These are phyloP conservation scores for Blastocrithidia nonstop DNA, from an alignment of 208 protist genomes.

Conservation along the genomic window DNA sequence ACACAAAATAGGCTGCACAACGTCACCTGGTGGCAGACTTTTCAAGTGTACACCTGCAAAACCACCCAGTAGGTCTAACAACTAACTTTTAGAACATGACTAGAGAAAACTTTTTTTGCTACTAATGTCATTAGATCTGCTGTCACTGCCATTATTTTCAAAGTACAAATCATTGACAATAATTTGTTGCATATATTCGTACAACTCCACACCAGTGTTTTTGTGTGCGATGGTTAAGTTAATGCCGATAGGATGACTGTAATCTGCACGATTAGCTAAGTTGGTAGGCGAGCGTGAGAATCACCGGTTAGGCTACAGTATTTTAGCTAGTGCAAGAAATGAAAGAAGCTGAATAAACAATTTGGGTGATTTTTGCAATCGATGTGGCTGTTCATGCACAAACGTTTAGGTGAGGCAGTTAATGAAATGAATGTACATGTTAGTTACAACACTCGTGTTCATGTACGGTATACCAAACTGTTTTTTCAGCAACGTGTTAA, in stretches of 20 bases:
- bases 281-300: slow-evolving; percentile 41
- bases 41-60: slow-evolving; percentile 29
- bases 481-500: slow-evolving; percentile 24
- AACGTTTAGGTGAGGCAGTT: slow-evolving; percentile 39
- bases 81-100: slow-evolving; percentile 15
- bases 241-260: slow-evolving; percentile 47
- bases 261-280: slow-evolving; percentile 65
- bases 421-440: slow-evolving; percentile 49
- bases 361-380: slow-evolving; percentile 28
- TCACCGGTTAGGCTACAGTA: slow-evolving; percentile 80
- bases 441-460: slow-evolving; percentile 32
- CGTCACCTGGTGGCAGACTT: slow-evolving; percentile 17
- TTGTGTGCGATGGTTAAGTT: slow-evolving; percentile 36
- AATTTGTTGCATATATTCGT: slow-evolving; percentile 34
- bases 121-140: not conserved
- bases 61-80: slow-evolving; percentile 51
- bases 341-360: slow-evolving; percentile 55
- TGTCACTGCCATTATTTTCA: not conserved
- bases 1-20: slow-evolving; percentile 20
- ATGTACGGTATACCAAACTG: slow-evolving; percentile 62
- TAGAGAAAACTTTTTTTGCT: slow-evolving; percentile 2
- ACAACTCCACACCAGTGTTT: slow-evolving; percentile 34
- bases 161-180: slow-evolving; percentile 6
- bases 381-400: slow-evolving; percentile 43
- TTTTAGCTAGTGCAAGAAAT: slow-evolving; percentile 69